A percentile compares a stretch with the other conserved stretches of the same genome.
These are phyloP conservation scores for Microdochium trichocladiopsis DNA, from an alignment of 2,329 filamentous ascomycete genomes.

Conservation along the genomic window DNA sequence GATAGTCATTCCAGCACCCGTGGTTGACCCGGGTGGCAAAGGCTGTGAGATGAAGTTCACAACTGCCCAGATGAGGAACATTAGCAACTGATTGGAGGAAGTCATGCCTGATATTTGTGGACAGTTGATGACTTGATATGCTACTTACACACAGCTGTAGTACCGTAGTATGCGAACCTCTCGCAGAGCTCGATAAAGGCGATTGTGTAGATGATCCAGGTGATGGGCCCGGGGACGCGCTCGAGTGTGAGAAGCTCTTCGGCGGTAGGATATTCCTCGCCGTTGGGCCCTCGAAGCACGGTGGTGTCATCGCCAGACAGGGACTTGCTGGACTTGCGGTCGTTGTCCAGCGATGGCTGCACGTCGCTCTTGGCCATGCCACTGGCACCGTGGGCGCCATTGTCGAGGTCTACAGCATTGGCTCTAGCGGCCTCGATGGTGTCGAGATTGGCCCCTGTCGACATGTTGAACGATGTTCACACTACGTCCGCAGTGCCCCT, in stretches of 20 bases:
- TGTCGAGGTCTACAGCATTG: constrained; percentile 2
- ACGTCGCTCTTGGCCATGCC: not conserved
- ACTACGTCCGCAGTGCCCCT: too few relatives aligned
- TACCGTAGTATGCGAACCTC: constrained; percentile 59
- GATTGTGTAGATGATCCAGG: constrained; percentile 49
- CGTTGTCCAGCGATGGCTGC: constrained; percentile 1
- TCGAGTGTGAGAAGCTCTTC: constrained; percentile 44
- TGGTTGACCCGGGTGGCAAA: constrained; percentile 45
- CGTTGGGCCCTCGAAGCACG: constrained; percentile 14
- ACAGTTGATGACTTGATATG: not conserved
- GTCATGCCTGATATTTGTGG: too few relatives aligned
- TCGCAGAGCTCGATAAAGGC: constrained; percentile 59
- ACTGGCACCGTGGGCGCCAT: constrained; percentile 5
- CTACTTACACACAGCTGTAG: constrained; percentile 48
- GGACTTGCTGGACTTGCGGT: not conserved
- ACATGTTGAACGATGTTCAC: too few relatives aligned
- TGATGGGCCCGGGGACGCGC: constrained; percentile 45
- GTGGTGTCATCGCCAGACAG: constrained; percentile 10
- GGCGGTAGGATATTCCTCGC: constrained; percentile 40
- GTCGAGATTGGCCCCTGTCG: constrained; percentile 8
- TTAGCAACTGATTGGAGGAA: not conserved
- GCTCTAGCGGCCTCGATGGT: constrained; percentile 7
- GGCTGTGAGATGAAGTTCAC: constrained; percentile 58
- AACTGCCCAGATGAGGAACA: constrained; percentile 16
- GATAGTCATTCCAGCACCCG: constrained; percentile 36